These are phyloP conservation scores for Trypethelium eluteriae DNA, from an alignment of 495 filamentous ascomycete genomes.

Conservation along the genomic window DNA sequence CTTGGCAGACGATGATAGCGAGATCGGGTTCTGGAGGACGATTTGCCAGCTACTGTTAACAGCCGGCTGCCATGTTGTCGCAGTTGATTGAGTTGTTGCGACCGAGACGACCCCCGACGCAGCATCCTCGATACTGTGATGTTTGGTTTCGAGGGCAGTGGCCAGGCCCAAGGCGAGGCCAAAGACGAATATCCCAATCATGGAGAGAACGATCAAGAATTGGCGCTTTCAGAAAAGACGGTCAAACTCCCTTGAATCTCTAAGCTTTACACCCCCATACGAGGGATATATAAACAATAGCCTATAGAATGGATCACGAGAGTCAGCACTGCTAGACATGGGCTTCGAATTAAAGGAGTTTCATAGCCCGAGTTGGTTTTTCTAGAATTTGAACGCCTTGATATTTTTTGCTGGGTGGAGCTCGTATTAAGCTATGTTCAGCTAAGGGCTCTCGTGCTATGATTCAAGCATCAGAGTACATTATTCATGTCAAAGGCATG, in stretches of 20 bases:
- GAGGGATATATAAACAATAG: neutral
- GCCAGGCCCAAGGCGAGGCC: neutral
- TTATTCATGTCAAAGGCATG: neutral
- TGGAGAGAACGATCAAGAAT: neutral
- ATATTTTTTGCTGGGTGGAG: neutral
- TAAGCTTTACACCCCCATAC: neutral
- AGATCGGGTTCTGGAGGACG: constrained; percentile 37
- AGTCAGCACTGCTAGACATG: neutral
- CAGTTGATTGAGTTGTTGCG: constrained; percentile 11
- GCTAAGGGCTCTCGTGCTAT: neutral
- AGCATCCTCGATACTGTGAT: neutral
- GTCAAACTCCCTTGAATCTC: neutral
- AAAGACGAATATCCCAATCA: neutral
- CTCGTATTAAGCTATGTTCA: neutral
- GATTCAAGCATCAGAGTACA: neutral
- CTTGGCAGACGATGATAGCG: constrained; percentile 40
- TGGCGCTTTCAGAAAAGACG: neutral
- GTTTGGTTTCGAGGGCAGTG: neutral
- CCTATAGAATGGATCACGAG: neutral
- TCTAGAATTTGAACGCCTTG: neutral
- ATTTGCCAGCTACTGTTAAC: constrained; percentile 29
- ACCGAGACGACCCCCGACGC: neutral
- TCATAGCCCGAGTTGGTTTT: neutral
- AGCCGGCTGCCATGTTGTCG: constrained; percentile 19
- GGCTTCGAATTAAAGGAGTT: neutral